Percentiles rank a stretch among this genome's conserved stretches.
These are phyloP conservation scores for Corchorus capsularis DNA, from an alignment of 345 rosid genomes.

Conservation along the genomic window DNA sequence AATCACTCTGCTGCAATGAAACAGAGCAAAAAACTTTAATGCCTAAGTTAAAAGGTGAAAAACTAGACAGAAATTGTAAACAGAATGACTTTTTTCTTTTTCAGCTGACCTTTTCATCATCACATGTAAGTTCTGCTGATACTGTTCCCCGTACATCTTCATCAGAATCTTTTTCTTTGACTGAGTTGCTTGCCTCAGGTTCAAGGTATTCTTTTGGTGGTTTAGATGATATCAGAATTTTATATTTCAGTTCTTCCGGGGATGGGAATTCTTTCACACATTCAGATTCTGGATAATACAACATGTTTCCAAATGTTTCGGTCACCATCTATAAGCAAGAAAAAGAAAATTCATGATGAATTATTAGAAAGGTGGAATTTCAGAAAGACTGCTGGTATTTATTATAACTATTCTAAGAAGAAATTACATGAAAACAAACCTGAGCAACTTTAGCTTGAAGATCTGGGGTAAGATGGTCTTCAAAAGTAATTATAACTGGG, in stretches of 20 bases:
- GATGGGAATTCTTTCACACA: constrained; percentile 65
- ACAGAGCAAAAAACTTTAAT: no score
- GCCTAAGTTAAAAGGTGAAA: not conserved
- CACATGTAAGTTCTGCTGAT: constrained; percentile 29
- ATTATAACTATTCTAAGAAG: not conserved
- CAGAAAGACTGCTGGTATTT: not conserved
- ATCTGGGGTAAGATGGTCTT: constrained; percentile 73
- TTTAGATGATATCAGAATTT: constrained; percentile 64
- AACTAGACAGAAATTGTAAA: not conserved
- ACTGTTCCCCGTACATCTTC: constrained; percentile 44
- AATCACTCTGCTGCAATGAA: constrained; percentile 47
- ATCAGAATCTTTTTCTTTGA: constrained; percentile 42
- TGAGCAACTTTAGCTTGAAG: constrained; percentile 78
- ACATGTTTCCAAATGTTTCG: constrained; percentile 57
- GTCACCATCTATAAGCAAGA: constrained; percentile 50
- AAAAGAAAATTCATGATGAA: not conserved
- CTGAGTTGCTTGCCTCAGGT: constrained; percentile 26
- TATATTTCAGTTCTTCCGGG: constrained; percentile 64
- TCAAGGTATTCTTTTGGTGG: constrained; percentile 51
- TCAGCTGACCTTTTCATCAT: constrained; percentile 30
- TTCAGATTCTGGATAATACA: constrained; percentile 48
- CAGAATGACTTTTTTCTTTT: not conserved
- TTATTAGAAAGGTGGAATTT: no score
- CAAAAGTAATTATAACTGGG: constrained; percentile 77
- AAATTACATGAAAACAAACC: constrained; percentile 36